Evolutionary conservation across 78 protist genomes (phyloP).

Genomic region (Cyanophora paradoxa): DNA sequence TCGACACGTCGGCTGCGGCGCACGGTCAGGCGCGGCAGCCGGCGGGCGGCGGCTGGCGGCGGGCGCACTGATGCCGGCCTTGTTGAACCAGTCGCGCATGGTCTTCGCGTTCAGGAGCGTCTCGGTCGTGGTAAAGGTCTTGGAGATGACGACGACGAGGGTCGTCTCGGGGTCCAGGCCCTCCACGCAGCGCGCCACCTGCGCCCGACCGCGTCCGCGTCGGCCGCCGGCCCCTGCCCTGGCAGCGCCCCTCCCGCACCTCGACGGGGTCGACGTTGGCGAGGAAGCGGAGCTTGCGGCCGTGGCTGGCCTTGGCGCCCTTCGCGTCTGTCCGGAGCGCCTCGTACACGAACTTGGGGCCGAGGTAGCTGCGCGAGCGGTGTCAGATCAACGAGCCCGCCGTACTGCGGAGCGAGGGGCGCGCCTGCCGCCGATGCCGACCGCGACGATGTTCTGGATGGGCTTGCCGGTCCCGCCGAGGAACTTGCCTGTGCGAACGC

Average conservation of each 20-base stretch:
- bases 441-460: constrained; percentile 83
- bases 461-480: constrained; percentile 80
- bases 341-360: no score
- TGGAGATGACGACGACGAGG: constrained; percentile 83
- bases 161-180: constrained; percentile 72
- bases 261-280: constrained; percentile 95
- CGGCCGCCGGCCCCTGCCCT: no score
- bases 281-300: constrained; percentile 67
- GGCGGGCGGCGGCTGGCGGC: no score
- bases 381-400: no score
- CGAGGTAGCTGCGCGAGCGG: no score
- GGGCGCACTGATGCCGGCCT: neutral
- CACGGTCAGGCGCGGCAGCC: no score
- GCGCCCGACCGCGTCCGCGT: constrained; percentile 94
- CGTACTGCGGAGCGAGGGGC: no score
- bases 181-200: constrained; percentile 61
- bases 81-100: neutral
- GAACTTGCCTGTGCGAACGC: constrained; percentile 78
- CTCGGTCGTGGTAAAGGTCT: constrained; percentile 95
- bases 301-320: no score
- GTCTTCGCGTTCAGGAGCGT: constrained; percentile 88
- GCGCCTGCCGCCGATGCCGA: constrained; percentile 97
- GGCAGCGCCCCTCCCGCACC: no score
- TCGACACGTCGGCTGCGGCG: constrained; percentile 54
- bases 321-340: no score